Evolutionary conservation across 345 rosid genomes (phyloP).

Genomic region (Durio zibethinus): DNA sequence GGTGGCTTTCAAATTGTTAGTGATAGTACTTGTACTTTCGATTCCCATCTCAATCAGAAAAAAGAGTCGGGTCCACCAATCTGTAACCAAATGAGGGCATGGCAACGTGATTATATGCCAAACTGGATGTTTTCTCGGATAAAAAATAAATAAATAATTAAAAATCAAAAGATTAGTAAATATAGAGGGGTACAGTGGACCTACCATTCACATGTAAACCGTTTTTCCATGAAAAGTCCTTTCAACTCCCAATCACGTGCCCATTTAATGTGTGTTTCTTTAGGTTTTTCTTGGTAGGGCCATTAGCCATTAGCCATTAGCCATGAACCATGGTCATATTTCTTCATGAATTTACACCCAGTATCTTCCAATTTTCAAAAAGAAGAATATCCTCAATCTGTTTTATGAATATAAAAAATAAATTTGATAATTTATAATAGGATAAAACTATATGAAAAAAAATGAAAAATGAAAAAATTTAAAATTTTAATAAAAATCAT

Average conservation of each 20-base stretch:
- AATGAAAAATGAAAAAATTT: no score
- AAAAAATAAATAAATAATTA: not conserved
- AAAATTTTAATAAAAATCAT: no score
- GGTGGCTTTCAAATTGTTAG: not conserved
- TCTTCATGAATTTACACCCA: not conserved
- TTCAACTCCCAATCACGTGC: constrained; percentile 20
- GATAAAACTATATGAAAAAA: no score
- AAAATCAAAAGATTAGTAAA: not conserved
- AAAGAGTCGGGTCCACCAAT: not conserved
- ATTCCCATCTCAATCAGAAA: not conserved
- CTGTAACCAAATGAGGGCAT: not conserved
- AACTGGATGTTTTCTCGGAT: no score
- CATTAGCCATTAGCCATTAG: no score
- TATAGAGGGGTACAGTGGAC: not conserved
- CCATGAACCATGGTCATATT: not conserved
- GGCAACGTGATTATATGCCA: not conserved
- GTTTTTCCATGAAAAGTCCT: constrained; percentile 14
- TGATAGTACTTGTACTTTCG: not conserved
- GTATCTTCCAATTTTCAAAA: no score
- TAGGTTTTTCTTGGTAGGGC: not conserved
- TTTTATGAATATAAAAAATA: not conserved
- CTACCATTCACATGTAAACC: constrained; percentile 9
- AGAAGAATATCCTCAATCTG: not conserved
- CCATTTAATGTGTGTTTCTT: not conserved
- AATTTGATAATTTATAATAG: no score